Percentiles rank a stretch among this genome's conserved stretches.
These are phyloP conservation scores for Blastomyces silverae DNA, from an alignment of 2,329 filamentous ascomycete species.

Conservation along the genomic window DNA sequence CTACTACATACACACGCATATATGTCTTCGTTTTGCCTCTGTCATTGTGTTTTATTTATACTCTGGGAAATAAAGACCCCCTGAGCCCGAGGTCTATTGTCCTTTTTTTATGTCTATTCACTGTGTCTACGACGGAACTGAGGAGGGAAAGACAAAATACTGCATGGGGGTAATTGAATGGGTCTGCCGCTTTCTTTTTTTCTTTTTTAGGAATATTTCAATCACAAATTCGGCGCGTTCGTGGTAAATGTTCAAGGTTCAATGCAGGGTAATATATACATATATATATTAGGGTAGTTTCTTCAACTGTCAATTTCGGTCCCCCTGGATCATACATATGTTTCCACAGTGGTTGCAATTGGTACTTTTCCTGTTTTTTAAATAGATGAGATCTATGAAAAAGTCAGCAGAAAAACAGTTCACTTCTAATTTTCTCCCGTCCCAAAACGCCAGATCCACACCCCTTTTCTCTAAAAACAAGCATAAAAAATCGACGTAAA, in stretches of 20 bases:
- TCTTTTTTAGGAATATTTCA: not conserved
- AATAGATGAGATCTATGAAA: not conserved
- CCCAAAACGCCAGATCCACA: not conserved
- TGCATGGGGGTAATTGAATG: not conserved
- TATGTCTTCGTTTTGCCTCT: not conserved
- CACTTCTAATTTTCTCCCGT: not conserved
- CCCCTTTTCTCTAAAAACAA: not conserved
- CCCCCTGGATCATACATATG: too few species aligned
- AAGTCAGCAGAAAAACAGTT: not conserved
- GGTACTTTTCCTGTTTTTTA: not conserved
- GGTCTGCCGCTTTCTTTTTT: not conserved
- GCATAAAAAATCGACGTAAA: not conserved
- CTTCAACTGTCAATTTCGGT: too few species aligned
- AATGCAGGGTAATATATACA: not conserved
- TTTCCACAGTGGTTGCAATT: not conserved
- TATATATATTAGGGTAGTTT: too few species aligned
- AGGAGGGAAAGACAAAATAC: not conserved
- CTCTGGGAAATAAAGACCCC: not conserved
- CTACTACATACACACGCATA: not conserved
- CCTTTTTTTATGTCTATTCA: too few species aligned
- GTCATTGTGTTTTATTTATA: not conserved
- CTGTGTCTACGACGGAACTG: not conserved
- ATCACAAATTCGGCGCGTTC: not conserved
- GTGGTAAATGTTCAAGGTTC: not conserved
- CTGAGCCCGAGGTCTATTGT: not conserved